These are phyloP conservation scores for Tylopilus vinaceipallidus DNA, from an alignment of 768 basidiomycete species.

Conservation along the genomic window DNA sequence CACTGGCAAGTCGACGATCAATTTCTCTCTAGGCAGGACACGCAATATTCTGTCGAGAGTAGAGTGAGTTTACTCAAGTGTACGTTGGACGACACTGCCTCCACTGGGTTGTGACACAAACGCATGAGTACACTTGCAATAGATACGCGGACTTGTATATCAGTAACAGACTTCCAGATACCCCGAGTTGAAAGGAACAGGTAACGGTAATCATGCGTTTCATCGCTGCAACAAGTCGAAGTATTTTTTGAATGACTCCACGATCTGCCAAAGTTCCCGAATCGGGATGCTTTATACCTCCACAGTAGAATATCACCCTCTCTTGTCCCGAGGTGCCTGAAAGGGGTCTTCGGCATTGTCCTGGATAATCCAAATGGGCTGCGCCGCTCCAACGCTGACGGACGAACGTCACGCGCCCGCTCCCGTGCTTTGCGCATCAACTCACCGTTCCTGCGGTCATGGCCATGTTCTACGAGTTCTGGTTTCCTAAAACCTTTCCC, in stretches of 20 bases:
- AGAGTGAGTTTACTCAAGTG: background rate
- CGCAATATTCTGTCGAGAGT: background rate
- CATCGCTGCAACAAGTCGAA: no score
- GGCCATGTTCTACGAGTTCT: constrained; percentile 38
- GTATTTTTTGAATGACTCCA: no score
- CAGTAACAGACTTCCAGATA: no score
- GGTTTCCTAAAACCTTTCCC: constrained; percentile 39
- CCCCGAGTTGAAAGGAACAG: no score
- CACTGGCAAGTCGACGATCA: background rate
- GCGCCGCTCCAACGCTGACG: background rate
- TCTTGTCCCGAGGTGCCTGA: background rate
- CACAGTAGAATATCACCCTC: no score
- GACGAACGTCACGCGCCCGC: constrained; percentile 10
- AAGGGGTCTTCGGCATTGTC: constrained; percentile 6
- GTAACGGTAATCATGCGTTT: no score
- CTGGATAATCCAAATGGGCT: background rate
- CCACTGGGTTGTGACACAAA: no score
- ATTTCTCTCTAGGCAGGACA: background rate
- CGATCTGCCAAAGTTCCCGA: no score
- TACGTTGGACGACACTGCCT: background rate
- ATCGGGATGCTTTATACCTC: no score
- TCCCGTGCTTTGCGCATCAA: constrained; percentile 36
- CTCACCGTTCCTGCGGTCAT: constrained; percentile 39
- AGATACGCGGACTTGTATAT: no score
- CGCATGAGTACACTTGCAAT: no score